A percentile compares a stretch with the other conserved stretches of the same genome.
phyloP scores from a whole-genome alignment of 345 rosid genomes.

The Pistacia integerrima region DNA sequence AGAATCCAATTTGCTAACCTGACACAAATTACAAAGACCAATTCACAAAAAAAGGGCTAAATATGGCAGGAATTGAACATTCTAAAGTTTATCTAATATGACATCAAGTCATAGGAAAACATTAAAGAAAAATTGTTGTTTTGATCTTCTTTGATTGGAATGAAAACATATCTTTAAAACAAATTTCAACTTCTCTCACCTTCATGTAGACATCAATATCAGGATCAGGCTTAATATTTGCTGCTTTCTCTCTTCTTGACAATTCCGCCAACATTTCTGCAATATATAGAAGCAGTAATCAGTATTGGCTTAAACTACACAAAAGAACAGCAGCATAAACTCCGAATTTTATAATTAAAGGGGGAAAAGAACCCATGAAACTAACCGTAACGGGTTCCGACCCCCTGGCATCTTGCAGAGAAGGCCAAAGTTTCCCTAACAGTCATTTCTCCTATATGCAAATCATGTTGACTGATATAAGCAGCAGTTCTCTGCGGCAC shows the following conservation, averaged over 20 bases:
- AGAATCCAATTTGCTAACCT: not conserved
- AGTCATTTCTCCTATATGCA: conserved; percentile 80
- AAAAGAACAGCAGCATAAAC: not conserved
- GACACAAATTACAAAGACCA: not conserved
- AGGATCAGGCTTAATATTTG: conserved; percentile 78
- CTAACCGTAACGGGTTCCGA: conserved; percentile 60
- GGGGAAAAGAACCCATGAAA: not conserved
- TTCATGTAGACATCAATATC: conserved; percentile 85
- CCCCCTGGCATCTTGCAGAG: conserved; percentile 82
- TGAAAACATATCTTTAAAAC: not conserved
- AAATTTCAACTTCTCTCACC: conserved; percentile 28
- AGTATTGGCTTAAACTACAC: not conserved
- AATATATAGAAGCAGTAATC: not conserved
- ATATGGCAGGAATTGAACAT: not conserved
- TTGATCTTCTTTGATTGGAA: not conserved
- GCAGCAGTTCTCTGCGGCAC: conserved; percentile 53
- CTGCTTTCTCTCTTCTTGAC: conserved; percentile 76
- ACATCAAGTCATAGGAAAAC: not conserved
- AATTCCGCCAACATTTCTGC: conserved; percentile 73
- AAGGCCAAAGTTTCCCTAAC: conserved; percentile 87
- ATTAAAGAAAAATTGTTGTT: not conserved
- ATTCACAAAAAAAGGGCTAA: not conserved
- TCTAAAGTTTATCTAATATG: not conserved
- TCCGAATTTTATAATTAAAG: not conserved
- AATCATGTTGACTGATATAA: conserved; percentile 76